Base-by-base conservation (phyloP, 257 asterid genomes). In the Primulina huaijiensis region DNA sequence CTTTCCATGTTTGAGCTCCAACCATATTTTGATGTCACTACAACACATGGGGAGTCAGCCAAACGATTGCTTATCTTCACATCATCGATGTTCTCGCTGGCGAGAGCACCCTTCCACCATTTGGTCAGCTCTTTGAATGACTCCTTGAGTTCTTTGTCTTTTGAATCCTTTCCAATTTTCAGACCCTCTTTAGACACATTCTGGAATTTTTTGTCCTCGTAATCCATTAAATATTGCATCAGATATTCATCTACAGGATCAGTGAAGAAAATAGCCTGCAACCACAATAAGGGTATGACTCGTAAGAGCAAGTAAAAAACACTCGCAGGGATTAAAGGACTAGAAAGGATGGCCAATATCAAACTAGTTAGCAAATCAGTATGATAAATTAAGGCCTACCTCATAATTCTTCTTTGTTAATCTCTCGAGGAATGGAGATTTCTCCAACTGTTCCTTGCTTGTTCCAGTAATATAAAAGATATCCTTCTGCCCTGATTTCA, bases 351-450 rank as follows among this genome's bases (percentile, higher is more conserved):
- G 30, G 62, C 30, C 14, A n/a, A 27, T 0, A 17, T 4, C 6
- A 30, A 6, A n/a, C 19, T 2, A 63, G 34, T 12, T n/a, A 35
- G 57, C 14, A 20, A 27, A 61, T 56, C 52, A 46, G 46, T 20
- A 60, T 29, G 5, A 35, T 60, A 11, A n/a, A 40, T 16, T 38
- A 69, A 67, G 8, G 27, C 46, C 68, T 75, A 89, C 99, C 95
- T 93, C 99, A 10, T 82, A 93, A 76, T 88, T 87, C 73, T 90
- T 93, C 96, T 93, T 93, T 55, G 66, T 76, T 11, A 93, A 86
- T 75, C 94, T 87, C 77, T 93, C 99, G 2, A 93, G 97, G 96
- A 93, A 93, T 10, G 97, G 99, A 62, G 99, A 93, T 77, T 93
- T 90, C 80, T 90, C 96, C 79, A 93, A 72, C 79, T 93, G 97